These are phyloP conservation scores for Arabidopsis lyrata DNA, from an alignment of 441 rosid species.

Conservation along the genomic window DNA sequence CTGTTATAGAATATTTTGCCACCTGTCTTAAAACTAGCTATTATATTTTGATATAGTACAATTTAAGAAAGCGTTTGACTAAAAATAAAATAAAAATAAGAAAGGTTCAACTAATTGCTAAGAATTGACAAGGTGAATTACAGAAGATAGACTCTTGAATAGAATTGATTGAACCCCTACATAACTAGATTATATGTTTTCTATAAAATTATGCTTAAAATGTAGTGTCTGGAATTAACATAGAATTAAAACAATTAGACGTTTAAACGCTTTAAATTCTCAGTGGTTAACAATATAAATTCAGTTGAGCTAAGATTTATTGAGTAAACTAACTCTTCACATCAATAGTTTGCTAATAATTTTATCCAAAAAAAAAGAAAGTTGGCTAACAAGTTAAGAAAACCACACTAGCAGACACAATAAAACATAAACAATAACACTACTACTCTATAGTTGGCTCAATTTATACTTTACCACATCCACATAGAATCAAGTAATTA, in stretches of 20 bases:
- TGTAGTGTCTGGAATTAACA: not conserved
- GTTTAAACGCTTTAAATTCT: not conserved
- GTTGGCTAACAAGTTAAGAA: conserved; percentile 24
- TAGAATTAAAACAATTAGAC: not conserved
- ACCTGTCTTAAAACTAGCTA: not conserved
- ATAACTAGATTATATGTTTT: not conserved
- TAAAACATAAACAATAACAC: conserved; percentile 19
- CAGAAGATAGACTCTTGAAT: not conserved
- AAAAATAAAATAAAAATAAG: not conserved
- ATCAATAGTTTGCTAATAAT: conserved; percentile 15
- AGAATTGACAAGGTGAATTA: conserved; percentile 8
- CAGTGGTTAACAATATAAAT: not conserved
- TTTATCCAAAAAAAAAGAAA: not conserved
- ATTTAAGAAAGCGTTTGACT: not conserved
- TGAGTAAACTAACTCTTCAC: conserved; percentile 17
- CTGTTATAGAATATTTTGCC: conserved; percentile 20
- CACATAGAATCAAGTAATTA: not conserved
- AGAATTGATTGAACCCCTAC: too few species aligned
- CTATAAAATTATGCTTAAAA: not conserved
- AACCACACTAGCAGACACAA: conserved; percentile 17
- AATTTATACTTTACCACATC: not conserved
- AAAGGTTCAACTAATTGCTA: conserved; percentile 23
- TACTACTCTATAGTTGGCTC: not conserved
- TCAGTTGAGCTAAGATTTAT: not conserved
- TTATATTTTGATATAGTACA: too few species aligned